A percentile compares a stretch with the other conserved stretches of the same genome.
phyloP scores from a whole-genome alignment of 2,329 filamentous ascomycete species.

The Fusarium miscanthi region DNA sequence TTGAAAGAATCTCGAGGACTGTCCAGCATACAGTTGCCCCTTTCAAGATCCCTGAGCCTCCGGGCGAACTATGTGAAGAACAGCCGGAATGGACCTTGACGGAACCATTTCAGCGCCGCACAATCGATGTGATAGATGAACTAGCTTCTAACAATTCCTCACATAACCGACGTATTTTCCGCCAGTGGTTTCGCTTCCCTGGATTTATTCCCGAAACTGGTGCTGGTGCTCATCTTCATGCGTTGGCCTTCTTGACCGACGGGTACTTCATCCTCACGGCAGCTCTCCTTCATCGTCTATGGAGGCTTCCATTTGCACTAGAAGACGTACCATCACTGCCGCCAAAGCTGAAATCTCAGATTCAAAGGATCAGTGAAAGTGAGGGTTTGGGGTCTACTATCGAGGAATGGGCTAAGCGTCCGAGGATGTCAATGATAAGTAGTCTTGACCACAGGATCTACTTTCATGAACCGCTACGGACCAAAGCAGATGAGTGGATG shows the following conservation, averaged over 20 bases:
- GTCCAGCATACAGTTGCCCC: background rate
- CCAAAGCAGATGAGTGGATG: background rate
- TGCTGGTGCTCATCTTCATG: background rate
- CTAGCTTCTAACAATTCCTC: background rate
- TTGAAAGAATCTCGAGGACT: accelerated
- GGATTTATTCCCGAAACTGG: background rate
- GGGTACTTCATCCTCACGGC: background rate
- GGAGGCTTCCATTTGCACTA: background rate
- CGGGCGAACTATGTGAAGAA: background rate
- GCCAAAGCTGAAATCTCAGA: background rate
- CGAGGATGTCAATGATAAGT: background rate
- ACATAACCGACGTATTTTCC: background rate
- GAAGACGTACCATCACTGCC: background rate
- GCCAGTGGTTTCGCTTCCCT: background rate
- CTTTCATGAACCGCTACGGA: background rate
- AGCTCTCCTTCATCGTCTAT: background rate
- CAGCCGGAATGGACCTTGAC: background rate
- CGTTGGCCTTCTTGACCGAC: background rate
- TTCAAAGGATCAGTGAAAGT: background rate
- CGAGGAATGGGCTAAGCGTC: background rate
- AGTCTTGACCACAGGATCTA: background rate
- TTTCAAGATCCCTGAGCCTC: background rate
- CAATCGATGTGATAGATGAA: background rate
- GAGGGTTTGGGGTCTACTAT: background rate
- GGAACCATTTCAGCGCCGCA: background rate